A percentile compares a stretch with the other conserved stretches of the same genome.
Conservation (phyloP, 352 stramenopile species). For the Phytophthora aleatoria region DNA sequence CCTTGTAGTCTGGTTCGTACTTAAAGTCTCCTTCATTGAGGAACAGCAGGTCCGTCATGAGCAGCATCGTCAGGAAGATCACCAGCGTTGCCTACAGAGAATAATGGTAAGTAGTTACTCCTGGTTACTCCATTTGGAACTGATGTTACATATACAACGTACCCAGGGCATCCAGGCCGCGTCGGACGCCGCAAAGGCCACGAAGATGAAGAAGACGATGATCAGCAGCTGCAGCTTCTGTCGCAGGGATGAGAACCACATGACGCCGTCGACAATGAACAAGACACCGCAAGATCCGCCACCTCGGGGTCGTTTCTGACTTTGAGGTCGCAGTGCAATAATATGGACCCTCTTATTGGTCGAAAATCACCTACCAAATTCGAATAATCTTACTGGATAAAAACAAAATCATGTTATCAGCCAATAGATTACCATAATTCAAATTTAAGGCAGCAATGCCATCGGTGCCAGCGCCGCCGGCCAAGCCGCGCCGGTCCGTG, state of each 20-base stretch:
- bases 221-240: conserved; percentile 83
- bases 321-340: background rate
- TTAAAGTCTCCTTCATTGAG: conserved; percentile 76
- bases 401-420: background rate
- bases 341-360: conserved; percentile 6
- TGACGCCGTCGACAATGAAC: conserved; percentile 25
- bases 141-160: conserved; percentile 19
- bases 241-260: conserved; percentile 79
- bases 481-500: conserved; percentile 27
- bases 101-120: background rate
- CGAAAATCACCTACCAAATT: background rate
- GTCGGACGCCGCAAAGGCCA: conserved; percentile 75
- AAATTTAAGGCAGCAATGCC: conserved; percentile 16
- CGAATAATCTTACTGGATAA: conserved; percentile 7
- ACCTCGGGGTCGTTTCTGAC: conserved; percentile 4
- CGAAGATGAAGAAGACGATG: conserved; percentile 84
- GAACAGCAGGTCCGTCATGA: conserved; percentile 78
- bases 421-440: conserved; percentile 10
- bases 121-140: background rate
- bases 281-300: conserved; percentile 27
- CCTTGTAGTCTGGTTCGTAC: conserved; percentile 88
- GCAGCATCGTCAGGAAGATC: conserved; percentile 75
- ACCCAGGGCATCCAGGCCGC: conserved; percentile 86
- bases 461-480: conserved; percentile 8
- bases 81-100: conserved; percentile 67